Evolutionary conservation across 2,329 filamentous ascomycete species (phyloP).

Genomic region (Plectosphaerella plurivora): DNA sequence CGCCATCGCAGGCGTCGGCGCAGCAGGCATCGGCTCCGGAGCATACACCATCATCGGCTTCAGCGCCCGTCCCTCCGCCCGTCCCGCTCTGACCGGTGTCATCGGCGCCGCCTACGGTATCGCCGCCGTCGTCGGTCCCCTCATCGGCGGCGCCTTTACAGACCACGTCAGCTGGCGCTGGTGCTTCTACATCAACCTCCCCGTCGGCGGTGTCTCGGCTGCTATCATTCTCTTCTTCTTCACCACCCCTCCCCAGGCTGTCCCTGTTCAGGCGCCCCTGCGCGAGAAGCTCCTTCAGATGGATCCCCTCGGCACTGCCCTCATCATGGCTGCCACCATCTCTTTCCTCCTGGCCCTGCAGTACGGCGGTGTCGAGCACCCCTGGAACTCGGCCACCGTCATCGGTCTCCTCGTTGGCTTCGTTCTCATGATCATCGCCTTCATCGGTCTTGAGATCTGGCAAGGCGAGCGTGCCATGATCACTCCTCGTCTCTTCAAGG

Average conservation of each 20-base stretch:
- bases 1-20: constrained; percentile 41
- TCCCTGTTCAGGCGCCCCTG: constrained; percentile 28
- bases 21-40: constrained; percentile 43
- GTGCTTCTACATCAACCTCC: constrained; percentile 34
- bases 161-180: constrained; percentile 31
- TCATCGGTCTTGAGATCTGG: constrained; percentile 30
- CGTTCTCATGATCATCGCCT: constrained; percentile 25
- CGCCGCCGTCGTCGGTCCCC: constrained; percentile 29
- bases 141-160: constrained; percentile 31
- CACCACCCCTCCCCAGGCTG: constrained; percentile 31
- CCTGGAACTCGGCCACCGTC: constrained; percentile 35
- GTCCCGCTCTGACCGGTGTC: constrained; percentile 31
- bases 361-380: constrained; percentile 38
- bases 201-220: constrained; percentile 27
- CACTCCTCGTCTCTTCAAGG: constrained; percentile 29
- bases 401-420: constrained; percentile 39
- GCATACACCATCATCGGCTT: constrained; percentile 45
- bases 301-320: constrained; percentile 38
- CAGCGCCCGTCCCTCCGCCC: constrained; percentile 26
- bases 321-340: constrained; percentile 40
- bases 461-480: constrained; percentile 43
- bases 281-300: constrained; percentile 42
- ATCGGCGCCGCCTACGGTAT: constrained; percentile 30
- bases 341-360: constrained; percentile 41
- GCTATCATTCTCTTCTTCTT: constrained; percentile 35